Evolutionary conservation across 331 rosid genomes (phyloP).

Genomic region (Phaseolus coccineus): DNA sequence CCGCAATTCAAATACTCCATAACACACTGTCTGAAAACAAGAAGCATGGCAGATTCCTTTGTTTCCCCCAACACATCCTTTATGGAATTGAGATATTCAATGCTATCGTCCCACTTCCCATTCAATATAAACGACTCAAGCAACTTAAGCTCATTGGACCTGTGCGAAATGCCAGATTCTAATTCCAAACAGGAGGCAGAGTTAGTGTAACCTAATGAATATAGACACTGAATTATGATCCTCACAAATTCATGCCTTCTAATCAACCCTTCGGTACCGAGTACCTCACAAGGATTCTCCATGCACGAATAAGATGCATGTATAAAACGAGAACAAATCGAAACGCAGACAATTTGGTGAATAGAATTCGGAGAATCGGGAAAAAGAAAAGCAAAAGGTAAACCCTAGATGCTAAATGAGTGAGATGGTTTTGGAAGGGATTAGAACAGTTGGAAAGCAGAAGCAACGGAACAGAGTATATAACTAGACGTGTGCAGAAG

Average conservation of each 20-base stretch:
- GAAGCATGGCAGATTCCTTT: slow-evolving; percentile 70
- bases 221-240: slow-evolving; percentile 72
- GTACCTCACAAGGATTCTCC: slow-evolving; percentile 59
- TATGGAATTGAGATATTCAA: slow-evolving; percentile 54
- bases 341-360: neutral
- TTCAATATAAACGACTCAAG: slow-evolving; percentile 65
- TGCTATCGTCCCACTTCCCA: slow-evolving; percentile 77
- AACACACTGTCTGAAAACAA: slow-evolving; percentile 67
- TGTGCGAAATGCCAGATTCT: slow-evolving; percentile 74
- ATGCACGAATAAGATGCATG: slow-evolving; percentile 51
- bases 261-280: slow-evolving; percentile 73
- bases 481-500: neutral
- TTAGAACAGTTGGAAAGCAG: neutral
- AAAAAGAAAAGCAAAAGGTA: neutral
- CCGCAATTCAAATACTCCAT: slow-evolving; percentile 72
- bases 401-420: slow-evolving; percentile 1
- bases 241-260: slow-evolving; percentile 76
- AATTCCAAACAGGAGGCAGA: slow-evolving; percentile 76
- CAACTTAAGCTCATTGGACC: slow-evolving; percentile 62
- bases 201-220: slow-evolving; percentile 68
- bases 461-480: neutral
- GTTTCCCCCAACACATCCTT: slow-evolving; percentile 63
- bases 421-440: neutral
- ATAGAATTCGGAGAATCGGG: neutral
- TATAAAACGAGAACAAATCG: neutral